A percentile compares a stretch with the other conserved stretches of the same genome.
Evolutionary conservation across 2,329 filamentous ascomycete species (phyloP).

Genomic region (Mollisia scopiformis): DNA sequence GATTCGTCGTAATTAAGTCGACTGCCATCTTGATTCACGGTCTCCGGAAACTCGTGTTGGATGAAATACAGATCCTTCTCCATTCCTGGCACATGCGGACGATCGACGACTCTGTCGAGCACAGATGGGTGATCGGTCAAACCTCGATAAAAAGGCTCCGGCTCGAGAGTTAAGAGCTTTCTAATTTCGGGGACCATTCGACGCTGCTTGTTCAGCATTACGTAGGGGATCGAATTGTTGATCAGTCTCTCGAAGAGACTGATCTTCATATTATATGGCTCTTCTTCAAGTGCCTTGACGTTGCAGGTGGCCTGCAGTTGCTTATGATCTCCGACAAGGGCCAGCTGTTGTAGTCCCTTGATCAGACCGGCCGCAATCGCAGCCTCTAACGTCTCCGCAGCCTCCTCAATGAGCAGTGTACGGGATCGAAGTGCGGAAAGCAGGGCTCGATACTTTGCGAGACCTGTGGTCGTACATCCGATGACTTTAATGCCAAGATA

Average conservation of each 20-base stretch:
- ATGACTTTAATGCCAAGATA: conserved; percentile 54
- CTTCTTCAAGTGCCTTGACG: conserved; percentile 53
- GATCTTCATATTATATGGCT: conserved; percentile 62
- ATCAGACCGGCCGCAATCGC: conserved; percentile 63
- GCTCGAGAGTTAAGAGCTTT: conserved; percentile 48
- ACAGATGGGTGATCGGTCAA: conserved; percentile 63
- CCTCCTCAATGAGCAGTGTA: conserved; percentile 70
- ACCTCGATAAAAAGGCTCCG: conserved; percentile 60
- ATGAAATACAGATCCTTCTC: conserved; percentile 62
- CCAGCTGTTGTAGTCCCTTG: conserved; percentile 64
- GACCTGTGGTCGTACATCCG: conserved; percentile 63
- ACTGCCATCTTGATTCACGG: conserved; percentile 63
- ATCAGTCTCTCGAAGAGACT: conserved; percentile 73
- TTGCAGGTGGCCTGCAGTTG: conserved; percentile 67
- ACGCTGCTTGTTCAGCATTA: conserved; percentile 60
- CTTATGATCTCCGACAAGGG: conserved; percentile 71
- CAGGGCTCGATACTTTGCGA: conserved; percentile 69
- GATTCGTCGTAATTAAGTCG: conserved; percentile 74
- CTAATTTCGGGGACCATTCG: conserved; percentile 73
- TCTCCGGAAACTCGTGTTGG: conserved; percentile 67
- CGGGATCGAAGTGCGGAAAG: conserved; percentile 62
- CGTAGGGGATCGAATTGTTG: conserved; percentile 56
- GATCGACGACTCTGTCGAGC: conserved; percentile 48
- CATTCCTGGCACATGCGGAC: conserved; percentile 63
- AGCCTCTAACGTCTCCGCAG: conserved; percentile 60